Conservation (phyloP, 2,329 filamentous ascomycete genomes). For the Sporothrix inflata region DNA sequence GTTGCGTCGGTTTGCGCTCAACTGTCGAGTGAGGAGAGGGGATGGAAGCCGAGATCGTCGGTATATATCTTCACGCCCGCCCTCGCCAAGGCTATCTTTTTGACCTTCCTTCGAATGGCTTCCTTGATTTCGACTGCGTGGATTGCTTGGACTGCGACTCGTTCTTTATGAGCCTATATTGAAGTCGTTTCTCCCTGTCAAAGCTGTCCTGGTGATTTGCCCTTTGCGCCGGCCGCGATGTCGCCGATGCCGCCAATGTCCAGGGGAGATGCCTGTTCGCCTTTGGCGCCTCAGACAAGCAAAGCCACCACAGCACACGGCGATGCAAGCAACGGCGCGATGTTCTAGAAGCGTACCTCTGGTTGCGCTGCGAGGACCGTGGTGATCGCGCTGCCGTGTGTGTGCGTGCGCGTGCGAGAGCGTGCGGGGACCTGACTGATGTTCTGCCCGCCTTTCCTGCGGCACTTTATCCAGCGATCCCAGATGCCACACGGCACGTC, state of each 20-base stretch:
- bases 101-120: not conserved
- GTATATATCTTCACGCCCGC: not conserved
- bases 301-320: not conserved
- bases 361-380: slow-evolving; percentile 1
- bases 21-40: not conserved
- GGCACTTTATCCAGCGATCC: slow-evolving; percentile 23
- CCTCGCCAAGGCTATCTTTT: not conserved
- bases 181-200: not conserved
- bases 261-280: slow-evolving; percentile 23
- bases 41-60: not conserved
- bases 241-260: not conserved
- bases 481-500: slow-evolving; percentile 12
- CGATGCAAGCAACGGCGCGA: not conserved
- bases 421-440: slow-evolving; percentile 3
- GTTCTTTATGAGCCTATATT: not conserved
- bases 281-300: not conserved
- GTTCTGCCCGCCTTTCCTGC: not conserved
- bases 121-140: not conserved
- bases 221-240: not conserved
- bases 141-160: not conserved
- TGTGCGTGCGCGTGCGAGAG: not conserved
- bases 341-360: not conserved
- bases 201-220: not conserved
- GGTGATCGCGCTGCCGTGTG: slow-evolving; percentile 14
- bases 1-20: not conserved